Evolutionary conservation across 306 rosid genomes (phyloP), one percentile per base, ranked within the genome.

Genomic region (Cicer cuneatum): DNA sequence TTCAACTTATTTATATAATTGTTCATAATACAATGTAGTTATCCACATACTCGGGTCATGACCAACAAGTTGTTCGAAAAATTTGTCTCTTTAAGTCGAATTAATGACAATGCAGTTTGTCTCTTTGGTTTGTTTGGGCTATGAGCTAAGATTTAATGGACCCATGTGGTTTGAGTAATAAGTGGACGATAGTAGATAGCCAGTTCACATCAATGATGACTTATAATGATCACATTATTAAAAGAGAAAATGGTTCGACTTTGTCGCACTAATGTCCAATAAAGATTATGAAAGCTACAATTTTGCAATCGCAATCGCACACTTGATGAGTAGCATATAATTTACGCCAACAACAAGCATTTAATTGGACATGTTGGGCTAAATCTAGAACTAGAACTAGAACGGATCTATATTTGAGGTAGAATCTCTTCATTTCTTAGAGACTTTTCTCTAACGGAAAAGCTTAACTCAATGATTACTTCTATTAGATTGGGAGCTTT

Each of bases 351-450:
- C 35, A 53, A 45, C 59, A 53, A 65, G 14, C 37, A 52, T 63
- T 66, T 5, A 19, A 65, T 79, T 66, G 62, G 60, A 54, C 16
- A 56, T 37, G 54, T 72, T 71, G 21, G 10, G 53, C 63, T 77
- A 14, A 61, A 46, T 37, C 21, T 35, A 43, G 33, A 53, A 54
- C 33, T 35, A 43, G 33, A 53, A 54, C 33, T 29, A 29, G 4
- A 29, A 29, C 4, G 4, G 35, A 0, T 29, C 5, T 29, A 29
- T 29, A 29, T 29, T 24, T 24, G 29, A 24, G 3, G 29, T 2
- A 24, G 0, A 2, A 24, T 24, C 29, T 24, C 29, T 24, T 24
- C 29, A 24, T 24, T 24, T 24, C 33, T 24, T 0, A 2, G 3
- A 29, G 0, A 3, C 0, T 29, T 29, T 29, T 29, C 1, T 19